These are phyloP conservation scores for Sporobolomyces pararoseus DNA, from an alignment of 768 basidiomycete species.

Conservation along the genomic window DNA sequence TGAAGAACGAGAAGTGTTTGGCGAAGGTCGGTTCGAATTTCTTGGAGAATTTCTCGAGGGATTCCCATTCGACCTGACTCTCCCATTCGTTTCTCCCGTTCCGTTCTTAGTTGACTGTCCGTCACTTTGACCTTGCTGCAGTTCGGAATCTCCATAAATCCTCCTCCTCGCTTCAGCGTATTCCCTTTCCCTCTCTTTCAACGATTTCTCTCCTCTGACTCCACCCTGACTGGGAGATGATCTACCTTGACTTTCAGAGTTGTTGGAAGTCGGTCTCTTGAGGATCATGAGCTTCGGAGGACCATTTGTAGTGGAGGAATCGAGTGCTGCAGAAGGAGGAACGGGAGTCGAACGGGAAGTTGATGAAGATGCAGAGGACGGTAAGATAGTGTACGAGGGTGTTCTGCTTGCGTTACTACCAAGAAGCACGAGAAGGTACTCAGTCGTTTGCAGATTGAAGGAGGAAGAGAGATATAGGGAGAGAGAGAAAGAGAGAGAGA, in stretches of 20 bases:
- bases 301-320: conserved; percentile 23
- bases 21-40: conserved; percentile 3
- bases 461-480: background rate
- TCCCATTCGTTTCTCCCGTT: background rate
- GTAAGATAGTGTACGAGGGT: conserved; percentile 18
- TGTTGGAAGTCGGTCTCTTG: conserved; percentile 11
- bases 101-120: background rate
- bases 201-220: conserved; percentile 5
- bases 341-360: background rate
- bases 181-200: conserved; percentile 25
- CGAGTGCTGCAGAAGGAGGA: conserved; percentile 15
- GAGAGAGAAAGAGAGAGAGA: background rate
- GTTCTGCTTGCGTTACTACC: conserved; percentile 4
- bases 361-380: background rate
- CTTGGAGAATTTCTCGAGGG: background rate
- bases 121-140: no score
- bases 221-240: background rate
- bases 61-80: background rate
- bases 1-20: background rate
- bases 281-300: conserved; percentile 27
- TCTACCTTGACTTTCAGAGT: background rate
- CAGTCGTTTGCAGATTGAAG: background rate
- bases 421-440: background rate
- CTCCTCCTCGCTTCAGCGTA: conserved; percentile 28
- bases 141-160: conserved; percentile 32